phyloP scores from a whole-genome alignment of 1,284 basidiomycete genomes.

The Hemileia vastatrix region DNA sequence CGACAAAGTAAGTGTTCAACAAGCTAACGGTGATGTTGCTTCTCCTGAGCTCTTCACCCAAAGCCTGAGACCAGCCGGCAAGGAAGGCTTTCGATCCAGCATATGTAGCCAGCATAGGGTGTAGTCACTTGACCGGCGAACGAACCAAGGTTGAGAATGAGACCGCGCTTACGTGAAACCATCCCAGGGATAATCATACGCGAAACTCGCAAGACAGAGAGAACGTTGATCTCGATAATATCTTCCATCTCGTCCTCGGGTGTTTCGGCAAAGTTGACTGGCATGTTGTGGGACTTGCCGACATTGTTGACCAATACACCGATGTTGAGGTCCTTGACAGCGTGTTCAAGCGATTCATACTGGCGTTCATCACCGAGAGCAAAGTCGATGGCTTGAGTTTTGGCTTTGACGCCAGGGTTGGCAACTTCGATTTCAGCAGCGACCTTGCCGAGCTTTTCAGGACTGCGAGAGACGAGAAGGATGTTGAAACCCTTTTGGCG shows the following conservation, averaged over 20 bases:
- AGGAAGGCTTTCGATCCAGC: slow-evolving; percentile 87
- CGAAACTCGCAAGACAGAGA: slow-evolving; percentile 50
- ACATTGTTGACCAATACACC: slow-evolving; percentile 76
- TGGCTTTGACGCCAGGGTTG: too few relatives aligned
- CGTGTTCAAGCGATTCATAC: slow-evolving; percentile 57
- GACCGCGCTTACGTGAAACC: slow-evolving; percentile 62
- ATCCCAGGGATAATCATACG: slow-evolving; percentile 63
- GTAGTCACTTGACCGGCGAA: slow-evolving; percentile 81
- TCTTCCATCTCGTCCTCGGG: slow-evolving; percentile 48
- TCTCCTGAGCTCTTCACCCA: slow-evolving; percentile 68
- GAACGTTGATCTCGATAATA: slow-evolving; percentile 51
- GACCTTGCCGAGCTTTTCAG: slow-evolving; percentile 60
- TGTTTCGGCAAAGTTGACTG: slow-evolving; percentile 50
- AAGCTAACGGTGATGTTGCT: slow-evolving; percentile 68
- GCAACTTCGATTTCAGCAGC: too few relatives aligned
- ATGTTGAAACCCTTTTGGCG: slow-evolving; percentile 73
- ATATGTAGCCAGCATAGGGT: slow-evolving; percentile 87
- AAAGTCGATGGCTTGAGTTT: too few relatives aligned
- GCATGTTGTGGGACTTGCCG: slow-evolving; percentile 68
- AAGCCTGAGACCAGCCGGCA: slow-evolving; percentile 70
- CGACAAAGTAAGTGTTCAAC: slow-evolving; percentile 91
- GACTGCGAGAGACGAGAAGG: slow-evolving; percentile 70
- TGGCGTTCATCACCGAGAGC: too few relatives aligned
- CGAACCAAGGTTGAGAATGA: slow-evolving; percentile 86
- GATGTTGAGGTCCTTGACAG: slow-evolving; percentile 2